phyloP scores from a whole-genome alignment of 208 protist species.

The Leishmania martiniquensis region DNA sequence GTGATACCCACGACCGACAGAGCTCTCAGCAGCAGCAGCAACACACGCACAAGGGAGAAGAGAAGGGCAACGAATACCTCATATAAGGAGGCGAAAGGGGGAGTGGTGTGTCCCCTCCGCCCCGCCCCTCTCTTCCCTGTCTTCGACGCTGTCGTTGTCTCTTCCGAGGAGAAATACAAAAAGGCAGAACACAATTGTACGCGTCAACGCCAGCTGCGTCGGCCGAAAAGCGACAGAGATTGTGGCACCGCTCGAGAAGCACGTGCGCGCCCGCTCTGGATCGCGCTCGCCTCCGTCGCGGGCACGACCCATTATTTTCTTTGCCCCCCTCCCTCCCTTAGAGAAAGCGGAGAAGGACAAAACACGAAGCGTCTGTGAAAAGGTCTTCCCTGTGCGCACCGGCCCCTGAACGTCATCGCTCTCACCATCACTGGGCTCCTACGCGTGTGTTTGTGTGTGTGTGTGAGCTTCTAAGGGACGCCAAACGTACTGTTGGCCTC shows the following conservation, averaged over 20 bases:
- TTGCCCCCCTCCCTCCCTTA: too few species aligned
- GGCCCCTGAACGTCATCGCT: too few species aligned
- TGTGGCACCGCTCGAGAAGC: too few species aligned
- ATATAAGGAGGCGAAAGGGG: not conserved
- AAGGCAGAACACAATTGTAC: not conserved
- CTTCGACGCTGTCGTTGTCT: not conserved
- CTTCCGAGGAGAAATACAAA: not conserved
- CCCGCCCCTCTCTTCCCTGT: not conserved
- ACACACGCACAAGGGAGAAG: too few species aligned
- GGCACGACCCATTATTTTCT: not conserved
- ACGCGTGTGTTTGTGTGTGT: not conserved
- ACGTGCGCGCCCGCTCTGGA: not conserved
- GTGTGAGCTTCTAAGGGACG: not conserved
- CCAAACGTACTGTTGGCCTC: conserved; percentile 6
- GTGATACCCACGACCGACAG: not conserved
- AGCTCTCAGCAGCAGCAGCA: not conserved
- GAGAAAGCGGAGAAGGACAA: not conserved
- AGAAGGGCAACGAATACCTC: not conserved
- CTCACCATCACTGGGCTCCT: not conserved
- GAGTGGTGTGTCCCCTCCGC: not conserved
- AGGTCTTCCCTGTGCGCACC: too few species aligned
- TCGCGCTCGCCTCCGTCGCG: not conserved
- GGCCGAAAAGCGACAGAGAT: not conserved
- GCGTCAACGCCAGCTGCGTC: not conserved
- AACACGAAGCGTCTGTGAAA: not conserved